Evolutionary conservation across 331 rosid species (phyloP), one percentile per base, ranked within the genome.

Genomic region (Erythrophleum ivorense): DNA sequence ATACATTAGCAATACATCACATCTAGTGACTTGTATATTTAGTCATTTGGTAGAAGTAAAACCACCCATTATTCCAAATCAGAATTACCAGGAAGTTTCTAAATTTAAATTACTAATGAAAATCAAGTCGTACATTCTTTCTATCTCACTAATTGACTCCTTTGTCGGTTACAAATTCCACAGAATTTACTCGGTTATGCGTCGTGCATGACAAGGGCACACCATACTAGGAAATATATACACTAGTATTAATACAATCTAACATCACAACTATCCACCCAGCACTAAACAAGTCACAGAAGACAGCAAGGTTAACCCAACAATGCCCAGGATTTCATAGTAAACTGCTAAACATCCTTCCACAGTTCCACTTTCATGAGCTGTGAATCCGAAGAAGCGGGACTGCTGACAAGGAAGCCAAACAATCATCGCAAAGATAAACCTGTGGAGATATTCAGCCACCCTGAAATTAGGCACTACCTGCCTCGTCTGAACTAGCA

Each of bases 401-500:
- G 50, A 80, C 69, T 58, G 81, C 64, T 70, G 53, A 75, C 63
- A 54, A 74, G 75, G 55, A 66, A 80, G 41, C 43, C 49, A 29
- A 68, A 55, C 31, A 13, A 80, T 78, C 66, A 36, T 69, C 36
- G 64, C 52, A 73, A 50, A 33, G 68, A 16, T 29, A 78, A 74
- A 34, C 33, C 63, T 19, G 4, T 50, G 34, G 40, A 62, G 31
- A 40, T 68, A 72, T 58, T 57, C 43, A 68, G 43, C 43, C 52
- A 72, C 71, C 71, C 62, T 57, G 68, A 55, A 73, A 78, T 82
- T 82, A 90, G 71, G 78, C 79, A 75, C 88, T 87, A 31, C 83
- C 96, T 3, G 83, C 85, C 89, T 92, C 95, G 24, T 92, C 97
- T 65, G 97, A 92, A 80, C 97, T 85, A 82, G 82, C 87, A n/a